phyloP scores from a whole-genome alignment of 129 eudicot species.

The Erigeron canadensis region DNA sequence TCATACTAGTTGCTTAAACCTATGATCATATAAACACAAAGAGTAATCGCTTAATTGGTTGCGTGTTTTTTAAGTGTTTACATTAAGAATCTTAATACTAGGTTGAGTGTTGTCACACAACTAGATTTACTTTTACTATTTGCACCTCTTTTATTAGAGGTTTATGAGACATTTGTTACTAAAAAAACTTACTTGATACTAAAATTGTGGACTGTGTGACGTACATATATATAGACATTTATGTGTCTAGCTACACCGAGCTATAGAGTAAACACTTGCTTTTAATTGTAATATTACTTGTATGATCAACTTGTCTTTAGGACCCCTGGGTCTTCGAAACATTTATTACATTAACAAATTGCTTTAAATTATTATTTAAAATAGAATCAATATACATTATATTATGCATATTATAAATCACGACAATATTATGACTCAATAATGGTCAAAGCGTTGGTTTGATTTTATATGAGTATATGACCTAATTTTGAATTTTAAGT shows the following conservation, averaged over 20 bases:
- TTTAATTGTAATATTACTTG: not conserved
- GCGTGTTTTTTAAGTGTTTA: not conserved
- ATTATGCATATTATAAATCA: too few relatives aligned
- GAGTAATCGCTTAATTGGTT: not conserved
- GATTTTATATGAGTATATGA: not conserved
- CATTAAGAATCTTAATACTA: not conserved
- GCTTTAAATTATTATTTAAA: too few relatives aligned
- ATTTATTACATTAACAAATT: not conserved
- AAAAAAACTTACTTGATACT: not conserved
- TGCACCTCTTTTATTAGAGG: not conserved
- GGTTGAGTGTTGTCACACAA: not conserved
- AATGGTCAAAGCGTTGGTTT: not conserved
- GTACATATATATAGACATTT: not conserved
- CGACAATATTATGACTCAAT: not conserved
- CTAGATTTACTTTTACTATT: not conserved
- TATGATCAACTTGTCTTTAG: not conserved
- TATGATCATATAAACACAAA: not conserved
- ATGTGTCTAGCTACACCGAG: too few relatives aligned
- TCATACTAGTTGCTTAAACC: not conserved
- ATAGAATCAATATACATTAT: not conserved
- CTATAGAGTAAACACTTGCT: not conserved
- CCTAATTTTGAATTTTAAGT: constrained; percentile 13
- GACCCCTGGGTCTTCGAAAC: not conserved
- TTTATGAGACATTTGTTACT: not conserved
- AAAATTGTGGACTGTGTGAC: not conserved